Conservation (phyloP, 2,329 filamentous ascomycete genomes). For the Aspergillus costaricaensis region DNA sequence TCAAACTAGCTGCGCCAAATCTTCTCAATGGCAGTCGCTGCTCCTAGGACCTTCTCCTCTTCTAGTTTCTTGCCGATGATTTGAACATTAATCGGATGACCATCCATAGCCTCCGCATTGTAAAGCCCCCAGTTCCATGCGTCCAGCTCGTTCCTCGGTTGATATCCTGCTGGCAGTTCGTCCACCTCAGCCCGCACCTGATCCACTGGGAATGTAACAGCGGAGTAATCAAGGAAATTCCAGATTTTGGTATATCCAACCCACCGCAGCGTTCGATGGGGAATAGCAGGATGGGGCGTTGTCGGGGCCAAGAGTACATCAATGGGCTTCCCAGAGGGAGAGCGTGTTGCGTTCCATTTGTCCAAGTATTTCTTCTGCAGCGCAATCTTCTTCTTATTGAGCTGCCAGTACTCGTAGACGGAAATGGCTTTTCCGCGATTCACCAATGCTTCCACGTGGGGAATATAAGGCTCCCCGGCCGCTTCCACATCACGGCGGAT, state of each 20-base stretch:
- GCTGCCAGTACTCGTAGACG: constrained; percentile 68
- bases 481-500: constrained; percentile 56
- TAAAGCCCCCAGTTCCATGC: constrained; percentile 55
- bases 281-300: constrained; percentile 60
- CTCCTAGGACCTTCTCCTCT: constrained; percentile 58
- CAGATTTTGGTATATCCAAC: constrained; percentile 64
- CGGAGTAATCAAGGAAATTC: constrained; percentile 64
- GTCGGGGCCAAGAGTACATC: constrained; percentile 62
- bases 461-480: constrained; percentile 62
- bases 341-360: constrained; percentile 56
- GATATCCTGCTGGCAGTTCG: constrained; percentile 39
- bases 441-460: constrained; percentile 60
- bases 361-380: constrained; percentile 60
- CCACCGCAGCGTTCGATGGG: constrained; percentile 49
- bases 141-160: constrained; percentile 54
- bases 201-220: constrained; percentile 59
- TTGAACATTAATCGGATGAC: constrained; percentile 56
- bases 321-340: constrained; percentile 49
- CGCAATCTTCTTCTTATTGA: constrained; percentile 60
- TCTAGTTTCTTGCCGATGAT: constrained; percentile 55
- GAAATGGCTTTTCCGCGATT: constrained; percentile 57
- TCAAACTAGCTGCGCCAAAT: constrained; percentile 22
- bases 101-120: constrained; percentile 44
- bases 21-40: constrained; percentile 36
- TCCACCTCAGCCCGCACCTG: constrained; percentile 48